Percentiles rank a stretch among this genome's conserved stretches.
Evolutionary conservation across 1,139 yeast species (phyloP).

Genomic region (Cylindricascospora bacillispora): DNA sequence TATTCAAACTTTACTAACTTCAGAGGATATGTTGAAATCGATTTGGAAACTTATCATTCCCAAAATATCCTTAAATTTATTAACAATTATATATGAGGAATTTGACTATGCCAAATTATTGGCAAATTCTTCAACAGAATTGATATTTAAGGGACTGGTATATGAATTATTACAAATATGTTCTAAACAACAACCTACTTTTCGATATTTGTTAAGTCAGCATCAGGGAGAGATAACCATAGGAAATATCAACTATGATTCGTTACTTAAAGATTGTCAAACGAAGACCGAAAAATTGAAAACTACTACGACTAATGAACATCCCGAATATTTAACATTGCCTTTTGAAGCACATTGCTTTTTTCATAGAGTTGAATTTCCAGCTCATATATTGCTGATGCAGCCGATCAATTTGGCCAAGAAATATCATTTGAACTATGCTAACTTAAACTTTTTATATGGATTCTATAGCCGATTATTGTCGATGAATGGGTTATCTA

Average conservation of each 20-base stretch:
- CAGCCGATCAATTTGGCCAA: slow-evolving; percentile 17
- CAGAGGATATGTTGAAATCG: slow-evolving; percentile 13
- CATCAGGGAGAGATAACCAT: slow-evolving; percentile 1
- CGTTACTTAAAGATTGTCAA: slow-evolving; percentile 11
- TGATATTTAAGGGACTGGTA: slow-evolving; percentile 14
- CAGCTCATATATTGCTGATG: slow-evolving; percentile 15
- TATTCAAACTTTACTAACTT: slow-evolving; percentile 5
- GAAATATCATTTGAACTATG: slow-evolving; percentile 8
- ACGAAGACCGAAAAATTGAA: slow-evolving; percentile 11
- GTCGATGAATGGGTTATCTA: slow-evolving; percentile 17
- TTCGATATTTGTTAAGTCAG: slow-evolving; percentile 4
- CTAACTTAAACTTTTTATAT: slow-evolving; percentile 17
- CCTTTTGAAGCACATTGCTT: slow-evolving; percentile 22
- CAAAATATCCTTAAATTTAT: slow-evolving; percentile 15
- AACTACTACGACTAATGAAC: slow-evolving; percentile 13
- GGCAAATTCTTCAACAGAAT: slow-evolving; percentile 10
- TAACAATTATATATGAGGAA: slow-evolving; percentile 19
- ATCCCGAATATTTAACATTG: slow-evolving; percentile 17
- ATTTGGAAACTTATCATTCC: slow-evolving; percentile 19
- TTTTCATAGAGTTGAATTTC: slow-evolving; percentile 19
- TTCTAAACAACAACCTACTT: slow-evolving; percentile 9
- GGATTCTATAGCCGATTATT: slow-evolving; percentile 18
- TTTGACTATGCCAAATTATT: slow-evolving; percentile 15
- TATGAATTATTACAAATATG: slow-evolving; percentile 15
- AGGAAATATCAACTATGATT: slow-evolving; percentile 8